These are phyloP conservation scores for Trichodelitschia bisporula DNA, from an alignment of 495 filamentous ascomycete genomes.

Conservation along the genomic window DNA sequence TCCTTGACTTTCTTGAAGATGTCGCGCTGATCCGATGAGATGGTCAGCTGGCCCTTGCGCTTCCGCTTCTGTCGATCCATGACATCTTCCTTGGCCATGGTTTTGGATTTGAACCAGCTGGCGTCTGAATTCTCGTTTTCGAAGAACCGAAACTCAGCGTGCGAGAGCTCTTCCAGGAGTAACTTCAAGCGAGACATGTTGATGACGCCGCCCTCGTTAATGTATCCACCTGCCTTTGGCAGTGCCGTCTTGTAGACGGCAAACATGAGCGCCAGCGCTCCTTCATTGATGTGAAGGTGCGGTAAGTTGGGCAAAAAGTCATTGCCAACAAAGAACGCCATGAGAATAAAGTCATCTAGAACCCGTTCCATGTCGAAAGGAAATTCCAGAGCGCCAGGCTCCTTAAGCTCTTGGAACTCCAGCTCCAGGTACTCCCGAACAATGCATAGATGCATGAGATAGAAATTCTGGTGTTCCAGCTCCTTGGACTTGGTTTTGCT, in stretches of 20 bases:
- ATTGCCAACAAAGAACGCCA: slow-evolving; percentile 99
- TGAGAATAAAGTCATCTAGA: slow-evolving; percentile 97
- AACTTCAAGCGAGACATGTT: slow-evolving; percentile 55
- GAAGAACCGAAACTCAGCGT: slow-evolving; percentile 77
- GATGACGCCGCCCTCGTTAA: slow-evolving; percentile 85
- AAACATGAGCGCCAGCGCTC: slow-evolving; percentile 89
- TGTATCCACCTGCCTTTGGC: slow-evolving; percentile 75
- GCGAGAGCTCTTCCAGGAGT: slow-evolving; percentile 57
- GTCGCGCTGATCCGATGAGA: slow-evolving; percentile 60
- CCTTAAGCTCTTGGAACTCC: slow-evolving; percentile 83
- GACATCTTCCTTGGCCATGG: slow-evolving; percentile 31
- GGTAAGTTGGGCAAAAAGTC: slow-evolving; percentile 96
- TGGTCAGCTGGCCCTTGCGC: slow-evolving; percentile 37
- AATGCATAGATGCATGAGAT: slow-evolving; percentile 87
- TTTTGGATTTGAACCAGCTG: slow-evolving; percentile 77
- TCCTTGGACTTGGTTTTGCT: slow-evolving; percentile 75
- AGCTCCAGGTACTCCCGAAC: slow-evolving; percentile 91
- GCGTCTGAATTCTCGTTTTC: slow-evolving; percentile 73
- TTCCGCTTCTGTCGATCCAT: slow-evolving; percentile 33
- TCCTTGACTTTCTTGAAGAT: slow-evolving; percentile 62
- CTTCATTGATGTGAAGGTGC: slow-evolving; percentile 94
- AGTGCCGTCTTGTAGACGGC: slow-evolving; percentile 82
- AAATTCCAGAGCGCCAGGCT: slow-evolving; percentile 48
- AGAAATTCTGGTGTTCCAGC: slow-evolving; percentile 97
- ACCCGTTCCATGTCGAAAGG: slow-evolving; percentile 85